Conservation (phyloP, 306 rosid species). For the Rosa multiflora region DNA sequence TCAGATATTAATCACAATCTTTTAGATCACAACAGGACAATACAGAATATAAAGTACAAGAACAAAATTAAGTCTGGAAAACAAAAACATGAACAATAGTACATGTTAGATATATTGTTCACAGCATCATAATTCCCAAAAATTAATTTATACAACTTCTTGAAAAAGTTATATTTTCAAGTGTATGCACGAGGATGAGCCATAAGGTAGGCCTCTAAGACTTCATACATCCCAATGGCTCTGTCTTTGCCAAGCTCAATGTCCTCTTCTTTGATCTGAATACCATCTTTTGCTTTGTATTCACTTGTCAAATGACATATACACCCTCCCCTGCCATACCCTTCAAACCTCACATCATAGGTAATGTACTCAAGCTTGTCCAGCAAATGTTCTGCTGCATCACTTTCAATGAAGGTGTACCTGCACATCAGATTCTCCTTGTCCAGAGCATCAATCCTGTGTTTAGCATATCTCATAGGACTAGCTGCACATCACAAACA, state of each 20-base stretch:
- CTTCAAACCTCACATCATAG: constrained; percentile 42
- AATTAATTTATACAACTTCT: neutral
- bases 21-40: neutral
- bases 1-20: constrained; percentile 2
- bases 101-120: constrained; percentile 5
- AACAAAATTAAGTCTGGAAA: neutral
- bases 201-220: constrained; percentile 45
- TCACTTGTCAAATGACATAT: constrained; percentile 37
- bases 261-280: constrained; percentile 36
- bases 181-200: constrained; percentile 43
- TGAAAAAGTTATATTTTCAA: neutral
- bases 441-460: constrained; percentile 45
- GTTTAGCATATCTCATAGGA: constrained; percentile 34
- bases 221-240: constrained; percentile 46
- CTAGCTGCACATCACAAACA: constrained; percentile 34
- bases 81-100: constrained; percentile 11
- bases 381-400: constrained; percentile 28
- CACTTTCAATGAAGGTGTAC: constrained; percentile 41
- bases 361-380: constrained; percentile 41
- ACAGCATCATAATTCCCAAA: constrained; percentile 5
- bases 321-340: constrained; percentile 43
- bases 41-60: neutral
- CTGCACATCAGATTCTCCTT: constrained; percentile 33
- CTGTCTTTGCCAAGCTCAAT: constrained; percentile 44
- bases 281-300: constrained; percentile 36